These are phyloP conservation scores for Pseudogymnoascus sp. DNA, from an alignment of 2,329 filamentous ascomycete species.

Conservation along the genomic window DNA sequence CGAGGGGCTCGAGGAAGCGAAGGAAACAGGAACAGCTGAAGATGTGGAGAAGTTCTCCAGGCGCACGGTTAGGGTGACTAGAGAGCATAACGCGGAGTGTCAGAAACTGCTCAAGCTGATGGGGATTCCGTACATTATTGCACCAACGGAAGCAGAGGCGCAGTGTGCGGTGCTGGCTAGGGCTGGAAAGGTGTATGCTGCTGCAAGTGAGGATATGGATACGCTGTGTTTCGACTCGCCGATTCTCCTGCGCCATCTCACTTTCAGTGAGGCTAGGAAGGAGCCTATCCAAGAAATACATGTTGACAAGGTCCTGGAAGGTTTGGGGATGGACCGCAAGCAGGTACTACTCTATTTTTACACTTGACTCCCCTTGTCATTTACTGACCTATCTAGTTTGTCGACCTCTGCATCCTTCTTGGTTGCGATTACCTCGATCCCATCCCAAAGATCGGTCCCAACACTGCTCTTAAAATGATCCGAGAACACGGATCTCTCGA, in stretches of 20 bases:
- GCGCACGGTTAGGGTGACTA: constrained; percentile 87
- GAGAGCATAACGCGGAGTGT: constrained; percentile 93
- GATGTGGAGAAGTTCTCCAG: constrained; percentile 98
- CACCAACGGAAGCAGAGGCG: constrained; percentile 93
- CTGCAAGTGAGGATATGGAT: constrained; percentile 98
- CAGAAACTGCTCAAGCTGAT: constrained; percentile 86
- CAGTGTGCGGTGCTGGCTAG: constrained; percentile 87
- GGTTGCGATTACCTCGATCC: constrained; percentile 98
- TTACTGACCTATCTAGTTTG: constrained; percentile 56
- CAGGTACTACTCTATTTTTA: constrained; percentile 49
- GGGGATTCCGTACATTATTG: constrained; percentile 92
- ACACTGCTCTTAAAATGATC: constrained; percentile 87
- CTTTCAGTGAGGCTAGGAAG: constrained; percentile 94
- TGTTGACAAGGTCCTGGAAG: constrained; percentile 77
- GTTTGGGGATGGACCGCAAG: constrained; percentile 76
- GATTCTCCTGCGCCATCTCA: constrained; percentile 84
- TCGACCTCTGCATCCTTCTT: constrained; percentile 94
- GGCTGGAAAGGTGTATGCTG: constrained; percentile 92
- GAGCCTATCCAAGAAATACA: constrained; percentile 96
- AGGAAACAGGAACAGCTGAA: constrained; percentile 92
- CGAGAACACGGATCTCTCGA: constrained; percentile 86
- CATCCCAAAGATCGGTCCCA: constrained; percentile 87
- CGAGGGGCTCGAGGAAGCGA: constrained; percentile 87
- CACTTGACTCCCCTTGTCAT: neutral
- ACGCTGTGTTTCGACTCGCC: constrained; percentile 92